A percentile compares a stretch with the other conserved stretches of the same genome.
These are phyloP conservation scores for Teunomyces cretensis DNA, from an alignment of 805 yeast species.

Conservation along the genomic window DNA sequence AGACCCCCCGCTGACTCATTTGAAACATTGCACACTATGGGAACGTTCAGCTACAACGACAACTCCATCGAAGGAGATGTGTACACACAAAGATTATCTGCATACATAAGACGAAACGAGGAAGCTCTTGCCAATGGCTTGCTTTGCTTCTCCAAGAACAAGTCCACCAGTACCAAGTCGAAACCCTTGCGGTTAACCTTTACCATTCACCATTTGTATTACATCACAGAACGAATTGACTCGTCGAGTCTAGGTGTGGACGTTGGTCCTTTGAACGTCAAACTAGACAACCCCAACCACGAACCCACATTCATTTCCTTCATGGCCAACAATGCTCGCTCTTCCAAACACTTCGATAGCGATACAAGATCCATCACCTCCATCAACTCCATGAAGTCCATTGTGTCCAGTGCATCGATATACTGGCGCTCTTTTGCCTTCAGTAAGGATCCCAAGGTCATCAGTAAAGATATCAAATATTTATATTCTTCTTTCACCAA, in stretches of 20 bases:
- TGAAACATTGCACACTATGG: slow-evolving; percentile 15
- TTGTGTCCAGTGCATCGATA: slow-evolving; percentile 41
- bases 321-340: slow-evolving; percentile 54
- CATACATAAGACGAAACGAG: slow-evolving; percentile 55
- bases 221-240: slow-evolving; percentile 58
- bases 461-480: slow-evolving; percentile 53
- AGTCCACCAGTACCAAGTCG: slow-evolving; percentile 20
- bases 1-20: not conserved
- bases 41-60: slow-evolving; percentile 28
- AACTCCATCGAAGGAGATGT: slow-evolving; percentile 55
- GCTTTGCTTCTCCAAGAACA: slow-evolving; percentile 48
- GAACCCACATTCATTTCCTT: slow-evolving; percentile 58
- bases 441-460: slow-evolving; percentile 42
- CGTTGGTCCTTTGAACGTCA: slow-evolving; percentile 62
- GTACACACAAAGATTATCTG: slow-evolving; percentile 52
- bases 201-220: slow-evolving; percentile 64
- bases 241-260: slow-evolving; percentile 44
- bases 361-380: slow-evolving; percentile 54
- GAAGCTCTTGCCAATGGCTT: slow-evolving; percentile 60
- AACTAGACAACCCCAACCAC: slow-evolving; percentile 57
- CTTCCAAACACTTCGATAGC: slow-evolving; percentile 39
- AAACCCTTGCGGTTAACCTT: slow-evolving; percentile 59
- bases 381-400: slow-evolving; percentile 56
- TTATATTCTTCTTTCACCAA: slow-evolving; percentile 63
- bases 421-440: slow-evolving; percentile 40